Evolutionary conservation across 2,329 filamentous ascomycete species (phyloP).

Genomic region (Madurella fahalii): DNA sequence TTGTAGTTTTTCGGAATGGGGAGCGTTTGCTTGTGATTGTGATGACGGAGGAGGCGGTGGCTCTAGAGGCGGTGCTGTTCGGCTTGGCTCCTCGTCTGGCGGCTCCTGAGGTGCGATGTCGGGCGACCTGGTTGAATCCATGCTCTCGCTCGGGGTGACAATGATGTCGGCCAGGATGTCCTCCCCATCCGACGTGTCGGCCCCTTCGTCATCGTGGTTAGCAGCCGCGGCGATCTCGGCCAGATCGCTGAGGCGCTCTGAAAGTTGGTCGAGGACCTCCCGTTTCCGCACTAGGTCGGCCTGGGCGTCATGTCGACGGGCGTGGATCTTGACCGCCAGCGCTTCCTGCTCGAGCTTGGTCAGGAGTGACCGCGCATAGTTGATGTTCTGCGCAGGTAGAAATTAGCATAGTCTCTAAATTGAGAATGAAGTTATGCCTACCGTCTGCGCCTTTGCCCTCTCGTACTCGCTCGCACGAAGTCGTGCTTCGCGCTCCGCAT

Average conservation of each 20-base stretch:
- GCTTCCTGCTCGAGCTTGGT: conserved; percentile 68
- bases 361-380: conserved; percentile 65
- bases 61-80: neutral
- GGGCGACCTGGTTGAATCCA: conserved; percentile 36
- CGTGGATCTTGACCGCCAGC: conserved; percentile 52
- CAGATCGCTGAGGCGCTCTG: conserved; percentile 64
- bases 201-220: conserved; percentile 36
- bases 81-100: conserved; percentile 15
- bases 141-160: conserved; percentile 51
- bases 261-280: conserved; percentile 61
- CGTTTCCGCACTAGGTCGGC: conserved; percentile 61
- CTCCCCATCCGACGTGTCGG: conserved; percentile 51
- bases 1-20: neutral
- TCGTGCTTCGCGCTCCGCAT: conserved; percentile 54
- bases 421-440: conserved; percentile 27
- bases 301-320: conserved; percentile 58
- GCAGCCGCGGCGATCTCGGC: conserved; percentile 47
- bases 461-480: conserved; percentile 62
- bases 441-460: conserved; percentile 54
- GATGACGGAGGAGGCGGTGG: neutral
- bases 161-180: conserved; percentile 54
- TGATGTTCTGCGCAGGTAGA: conserved; percentile 54
- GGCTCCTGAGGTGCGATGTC: conserved; percentile 21
- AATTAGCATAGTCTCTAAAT: conserved; percentile 6
- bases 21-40: conserved; percentile 5